Base-by-base conservation (phyloP, 148 eudicot genomes). In the Fagopyrum homotropicum region DNA sequence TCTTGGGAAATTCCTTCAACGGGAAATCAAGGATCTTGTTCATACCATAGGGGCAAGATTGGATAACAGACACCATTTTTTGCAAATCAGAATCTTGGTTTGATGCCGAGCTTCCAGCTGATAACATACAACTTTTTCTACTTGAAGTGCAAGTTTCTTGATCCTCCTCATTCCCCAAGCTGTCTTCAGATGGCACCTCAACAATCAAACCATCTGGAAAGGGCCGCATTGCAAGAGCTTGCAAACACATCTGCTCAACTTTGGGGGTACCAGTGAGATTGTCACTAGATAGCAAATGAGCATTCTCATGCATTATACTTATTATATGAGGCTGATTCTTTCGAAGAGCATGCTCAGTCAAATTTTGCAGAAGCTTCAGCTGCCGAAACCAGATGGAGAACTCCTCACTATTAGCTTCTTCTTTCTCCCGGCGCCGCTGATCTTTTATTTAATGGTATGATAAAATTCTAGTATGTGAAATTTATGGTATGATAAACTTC, bases 321-420 rank as follows among this genome's bases (percentile, higher is more conserved):
- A 94, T 83, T 73, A 91, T 79, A 73, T 90, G 77, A 46, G 98
- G 97, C 82, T 86, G 86, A 75, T 92, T 92, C 77, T 90, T 95
- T 43, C 81, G 82, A 79, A 95, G 91, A 69, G 97, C 92, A 49
- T 85, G 96, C 56, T 94, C 96, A 17, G 97, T 94, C 79, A 89
- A 82, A 75, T 78, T 89, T 75, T 82, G 81, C 64, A 94, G 82
- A 80, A 82, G 83, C 75, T 88, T 91, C 77, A 80, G 88, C 72
- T 87, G 93, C 48, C 85, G 81, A 49, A 88, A 75, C 83, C 92
- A 80, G 69, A 77, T 35, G 75, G 78, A 66, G 68, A 81, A 77
- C 71, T 90, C 97, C 68, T 86, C 96, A 83, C 75, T 81, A 55
- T 76, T 81, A 68, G 69, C 77, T 76, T n/a, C n/a, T n/a, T n/a